Base-by-base conservation (phyloP, 192 early-diverging fungal genomes). In the Linnemannia exigua region DNA sequence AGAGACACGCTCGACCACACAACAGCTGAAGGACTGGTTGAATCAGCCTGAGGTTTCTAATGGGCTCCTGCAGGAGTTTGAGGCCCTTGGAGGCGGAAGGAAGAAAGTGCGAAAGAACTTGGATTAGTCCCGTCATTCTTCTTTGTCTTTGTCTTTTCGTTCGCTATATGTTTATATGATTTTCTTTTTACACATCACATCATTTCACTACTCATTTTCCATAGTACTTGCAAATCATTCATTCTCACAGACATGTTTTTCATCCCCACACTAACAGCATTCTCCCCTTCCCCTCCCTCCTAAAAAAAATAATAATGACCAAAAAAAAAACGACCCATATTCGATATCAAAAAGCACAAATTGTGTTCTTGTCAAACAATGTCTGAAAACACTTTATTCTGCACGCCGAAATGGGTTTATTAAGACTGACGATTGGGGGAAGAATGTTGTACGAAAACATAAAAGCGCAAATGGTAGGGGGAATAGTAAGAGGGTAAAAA, bases 21-120 rank as follows among this genome's bases (percentile, higher is more conserved):
- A 73, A 19, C 84, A 91, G 66, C 54, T 92, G 33, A 81, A 90
- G 70, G 80, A 79, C 8, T 92, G 91, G 91, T 71, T 89, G 48
- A 78, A 81, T 41, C 81, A 77, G 44, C 88, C 87, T 0, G 77
- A 87, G 25, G 81, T 92, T 22, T 81, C 80, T 17, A 70, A 47
- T 14, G 89, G 83, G n/a, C 58, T 92, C 16, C 54, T 91, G 31
- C 83, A 80, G 25, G 92, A 92, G 79, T 92, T 91, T 88, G 87
- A 89, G 63, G 80, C 61, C 0, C 67, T 88, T 22, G 83, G 84
- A 54, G 84, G 88, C 2, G 80, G 88, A 51, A 67, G 77, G 6
- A 88, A 86, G 48, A 88, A 88, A 52, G 44, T 78, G 0, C 58
- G 76, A 15, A 88, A 88, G 66, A 88, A 71, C 51, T 28, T 86